Conservation (phyloP, 2,329 filamentous ascomycete species). For the Dothidotthia symphoricarpi region DNA sequence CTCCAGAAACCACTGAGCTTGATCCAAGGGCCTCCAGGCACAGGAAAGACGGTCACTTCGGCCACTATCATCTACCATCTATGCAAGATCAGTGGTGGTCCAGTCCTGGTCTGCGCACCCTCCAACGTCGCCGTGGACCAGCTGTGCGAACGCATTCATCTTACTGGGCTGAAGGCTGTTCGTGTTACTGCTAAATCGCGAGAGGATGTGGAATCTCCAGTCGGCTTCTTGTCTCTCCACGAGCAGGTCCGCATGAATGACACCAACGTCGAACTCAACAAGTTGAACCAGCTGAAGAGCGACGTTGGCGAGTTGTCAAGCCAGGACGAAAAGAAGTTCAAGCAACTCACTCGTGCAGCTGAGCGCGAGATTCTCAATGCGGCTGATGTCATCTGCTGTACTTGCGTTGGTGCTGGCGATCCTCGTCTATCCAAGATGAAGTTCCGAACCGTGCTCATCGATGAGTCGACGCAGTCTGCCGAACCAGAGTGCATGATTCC, state of each 20-base stretch:
- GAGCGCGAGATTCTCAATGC: slow-evolving; percentile 94
- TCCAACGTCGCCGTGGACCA: slow-evolving; percentile 99
- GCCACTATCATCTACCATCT: slow-evolving; percentile 98
- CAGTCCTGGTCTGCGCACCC: slow-evolving; percentile 92
- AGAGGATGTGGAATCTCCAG: slow-evolving; percentile 97
- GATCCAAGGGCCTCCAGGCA: slow-evolving; percentile 95
- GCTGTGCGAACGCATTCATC: slow-evolving; percentile 93
- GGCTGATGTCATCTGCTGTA: slow-evolving; percentile 98
- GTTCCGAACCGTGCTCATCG: slow-evolving; percentile 95
- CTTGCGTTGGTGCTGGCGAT: slow-evolving; percentile 94
- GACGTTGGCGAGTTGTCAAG: slow-evolving; percentile 89
- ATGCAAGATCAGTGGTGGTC: slow-evolving; percentile 89
- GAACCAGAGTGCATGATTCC: slow-evolving; percentile 99
- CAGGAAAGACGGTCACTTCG: slow-evolving; percentile 97
- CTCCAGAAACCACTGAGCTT: slow-evolving; percentile 89
- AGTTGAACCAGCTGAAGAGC: slow-evolving; percentile 87
- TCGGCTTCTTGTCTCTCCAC: slow-evolving; percentile 91
- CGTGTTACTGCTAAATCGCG: slow-evolving; percentile 98
- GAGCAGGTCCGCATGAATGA: slow-evolving; percentile 98
- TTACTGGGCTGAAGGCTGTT: slow-evolving; percentile 92
- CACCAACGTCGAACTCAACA: slow-evolving; percentile 88
- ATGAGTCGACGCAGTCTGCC: slow-evolving; percentile 96
- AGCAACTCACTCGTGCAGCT: slow-evolving; percentile 87
- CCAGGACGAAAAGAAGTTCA: slow-evolving; percentile 98
- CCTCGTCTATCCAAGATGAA: slow-evolving; percentile 95